Conservation (phyloP, 2,329 filamentous ascomycete species). For the Beauveria medogensis region DNA sequence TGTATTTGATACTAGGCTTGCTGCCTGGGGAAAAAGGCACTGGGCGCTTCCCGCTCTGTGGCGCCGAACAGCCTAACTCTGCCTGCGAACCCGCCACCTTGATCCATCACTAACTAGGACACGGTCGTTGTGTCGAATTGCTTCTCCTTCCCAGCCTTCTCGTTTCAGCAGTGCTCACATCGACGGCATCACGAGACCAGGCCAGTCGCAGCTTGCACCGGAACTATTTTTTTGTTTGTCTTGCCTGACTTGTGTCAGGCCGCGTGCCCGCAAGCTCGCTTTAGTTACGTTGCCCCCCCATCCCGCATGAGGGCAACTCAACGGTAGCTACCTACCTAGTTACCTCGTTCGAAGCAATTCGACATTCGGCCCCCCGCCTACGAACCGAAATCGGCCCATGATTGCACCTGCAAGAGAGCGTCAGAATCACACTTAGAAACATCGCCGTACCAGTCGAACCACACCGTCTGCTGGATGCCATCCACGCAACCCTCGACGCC, state of each 20-base stretch:
- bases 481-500: background rate
- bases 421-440: background rate
- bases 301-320: conserved; percentile 6
- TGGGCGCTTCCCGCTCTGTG: conserved; percentile 6
- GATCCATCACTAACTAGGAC: conserved; percentile 6
- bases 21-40: background rate
- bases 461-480: background rate
- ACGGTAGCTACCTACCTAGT: background rate
- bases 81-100: conserved; percentile 5
- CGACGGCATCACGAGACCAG: background rate
- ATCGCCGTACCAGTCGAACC: background rate
- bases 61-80: background rate
- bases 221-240: background rate
- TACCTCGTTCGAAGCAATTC: background rate
- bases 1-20: too few species aligned
- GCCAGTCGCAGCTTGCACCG: background rate
- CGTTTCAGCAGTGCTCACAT: background rate
- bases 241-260: background rate
- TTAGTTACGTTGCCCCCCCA: background rate
- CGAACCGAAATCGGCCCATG: background rate
- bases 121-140: conserved; percentile 4
- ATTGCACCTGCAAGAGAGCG: background rate
- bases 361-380: background rate
- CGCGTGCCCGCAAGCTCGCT: background rate
- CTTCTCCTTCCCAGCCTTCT: conserved; percentile 2